phyloP scores from a whole-genome alignment of 371 early-diverging fungal species.

The Dentiscutata heterogama region DNA sequence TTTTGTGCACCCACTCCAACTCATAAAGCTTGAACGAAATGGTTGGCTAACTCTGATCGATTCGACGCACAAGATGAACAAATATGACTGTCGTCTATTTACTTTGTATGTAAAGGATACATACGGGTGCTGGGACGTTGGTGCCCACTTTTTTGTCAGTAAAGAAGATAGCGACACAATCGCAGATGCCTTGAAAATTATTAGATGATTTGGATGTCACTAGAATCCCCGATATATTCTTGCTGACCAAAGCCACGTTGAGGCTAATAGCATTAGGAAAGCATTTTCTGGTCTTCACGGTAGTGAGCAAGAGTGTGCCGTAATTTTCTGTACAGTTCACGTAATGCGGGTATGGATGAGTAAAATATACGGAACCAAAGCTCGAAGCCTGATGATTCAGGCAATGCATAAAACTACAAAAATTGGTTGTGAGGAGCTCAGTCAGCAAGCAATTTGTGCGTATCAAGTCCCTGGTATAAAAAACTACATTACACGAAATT shows the following conservation, averaged over 20 bases:
- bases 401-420: slow-evolving; percentile 46
- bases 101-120: neutral
- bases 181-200: slow-evolving; percentile 17
- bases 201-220: neutral
- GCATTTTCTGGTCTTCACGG: neutral
- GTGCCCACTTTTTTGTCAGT: neutral
- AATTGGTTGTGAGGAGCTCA: slow-evolving; percentile 44
- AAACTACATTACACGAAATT: slow-evolving; percentile 4
- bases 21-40: no score
- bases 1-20: no score
- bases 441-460: slow-evolving; percentile 5
- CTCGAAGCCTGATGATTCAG: slow-evolving; percentile 17
- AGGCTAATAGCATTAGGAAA: neutral
- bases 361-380: slow-evolving; percentile 36
- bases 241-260: neutral
- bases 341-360: slow-evolving; percentile 39
- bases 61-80: no score
- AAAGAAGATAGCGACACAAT: neutral
- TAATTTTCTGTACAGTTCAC: slow-evolving; percentile 42
- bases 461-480: slow-evolving; percentile 12
- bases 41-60: no score
- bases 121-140: neutral
- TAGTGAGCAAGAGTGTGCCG: neutral
- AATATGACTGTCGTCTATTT: neutral
- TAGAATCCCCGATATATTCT: neutral